Evolutionary conservation across 2,329 filamentous ascomycete species (phyloP).

Genomic region (Phialophora verrucosa): DNA sequence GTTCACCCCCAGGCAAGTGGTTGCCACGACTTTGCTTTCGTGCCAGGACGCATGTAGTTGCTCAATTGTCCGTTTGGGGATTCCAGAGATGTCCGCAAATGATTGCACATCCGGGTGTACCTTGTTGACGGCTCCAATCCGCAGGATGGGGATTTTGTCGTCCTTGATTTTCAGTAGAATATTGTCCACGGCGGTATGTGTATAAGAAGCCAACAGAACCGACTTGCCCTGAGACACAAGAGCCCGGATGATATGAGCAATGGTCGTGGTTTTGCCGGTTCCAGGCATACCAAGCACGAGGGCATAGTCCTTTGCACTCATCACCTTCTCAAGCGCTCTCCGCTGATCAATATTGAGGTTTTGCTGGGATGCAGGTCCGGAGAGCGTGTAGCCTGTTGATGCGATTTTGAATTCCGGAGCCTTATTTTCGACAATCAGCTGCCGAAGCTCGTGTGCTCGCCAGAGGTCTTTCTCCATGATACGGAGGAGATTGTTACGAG

Average conservation of each 20-base stretch:
- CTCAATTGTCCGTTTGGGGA: constrained; percentile 76
- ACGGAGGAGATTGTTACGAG: constrained; percentile 90
- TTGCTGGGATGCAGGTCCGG: constrained; percentile 60
- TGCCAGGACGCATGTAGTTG: constrained; percentile 85
- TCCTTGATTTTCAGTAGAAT: constrained; percentile 89
- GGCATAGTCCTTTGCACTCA: constrained; percentile 93
- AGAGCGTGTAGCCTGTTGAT: constrained; percentile 67
- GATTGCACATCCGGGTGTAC: constrained; percentile 85
- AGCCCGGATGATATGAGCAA: constrained; percentile 93
- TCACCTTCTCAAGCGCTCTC: constrained; percentile 87
- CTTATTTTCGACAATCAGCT: constrained; percentile 77
- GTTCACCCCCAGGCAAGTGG: constrained; percentile 90
- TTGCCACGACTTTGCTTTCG: constrained; percentile 85
- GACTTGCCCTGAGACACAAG: constrained; percentile 88
- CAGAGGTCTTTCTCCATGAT: constrained; percentile 82
- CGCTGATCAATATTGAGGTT: constrained; percentile 86
- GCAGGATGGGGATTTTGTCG: constrained; percentile 77
- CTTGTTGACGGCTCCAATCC: constrained; percentile 84
- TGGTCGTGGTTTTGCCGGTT: constrained; percentile 97
- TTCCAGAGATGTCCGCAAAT: constrained; percentile 79
- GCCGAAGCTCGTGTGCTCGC: constrained; percentile 73
- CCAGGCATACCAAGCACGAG: constrained; percentile 98
- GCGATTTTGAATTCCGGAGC: constrained; percentile 73
- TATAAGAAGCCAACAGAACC: constrained; percentile 92
- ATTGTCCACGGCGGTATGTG: constrained; percentile 97